phyloP scores from a whole-genome alignment of 2,329 filamentous ascomycete species.

The Aspergillus fijiensis region DNA sequence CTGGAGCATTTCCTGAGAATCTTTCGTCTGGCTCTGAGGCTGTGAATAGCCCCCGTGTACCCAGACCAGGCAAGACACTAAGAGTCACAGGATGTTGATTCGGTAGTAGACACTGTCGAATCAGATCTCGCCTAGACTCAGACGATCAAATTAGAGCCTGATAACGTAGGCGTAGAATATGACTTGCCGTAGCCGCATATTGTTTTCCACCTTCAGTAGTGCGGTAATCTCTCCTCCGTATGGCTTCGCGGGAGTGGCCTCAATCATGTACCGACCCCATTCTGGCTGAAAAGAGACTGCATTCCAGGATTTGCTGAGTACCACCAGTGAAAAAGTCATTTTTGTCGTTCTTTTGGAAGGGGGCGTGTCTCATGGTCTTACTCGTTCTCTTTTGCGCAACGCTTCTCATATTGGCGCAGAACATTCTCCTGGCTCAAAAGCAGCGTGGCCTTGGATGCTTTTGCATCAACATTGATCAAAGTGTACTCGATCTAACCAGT shows the following conservation, averaged over 20 bases:
- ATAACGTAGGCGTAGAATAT: fast-evolving
- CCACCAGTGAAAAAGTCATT: neutral
- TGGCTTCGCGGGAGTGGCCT: conserved; percentile 19
- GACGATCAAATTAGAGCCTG: neutral
- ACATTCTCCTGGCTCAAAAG: conserved; percentile 14
- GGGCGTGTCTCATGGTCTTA: neutral
- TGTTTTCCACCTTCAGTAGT: conserved; percentile 15
- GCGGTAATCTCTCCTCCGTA: conserved; percentile 13
- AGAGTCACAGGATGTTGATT: conserved; percentile 3
- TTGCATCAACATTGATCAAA: conserved; percentile 8
- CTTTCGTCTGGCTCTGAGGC: neutral
- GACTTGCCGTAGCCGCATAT: conserved; percentile 18
- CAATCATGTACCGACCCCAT: conserved; percentile 16
- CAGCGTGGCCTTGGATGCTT: conserved; percentile 11
- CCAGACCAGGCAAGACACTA: conserved; percentile 2
- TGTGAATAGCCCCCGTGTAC: neutral
- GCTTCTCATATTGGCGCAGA: conserved; percentile 2
- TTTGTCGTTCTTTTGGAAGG: neutral
- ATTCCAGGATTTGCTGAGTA: neutral
- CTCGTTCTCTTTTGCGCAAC: neutral
- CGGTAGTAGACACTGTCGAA: conserved; percentile 9
- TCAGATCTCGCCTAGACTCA: conserved; percentile 8
- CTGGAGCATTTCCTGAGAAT: neutral
- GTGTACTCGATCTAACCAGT: conserved; percentile 13
- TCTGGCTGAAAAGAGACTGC: conserved; percentile 14